These are phyloP conservation scores for Silene vulgaris DNA, from an alignment of 179 eudicot species.

Conservation along the genomic window DNA sequence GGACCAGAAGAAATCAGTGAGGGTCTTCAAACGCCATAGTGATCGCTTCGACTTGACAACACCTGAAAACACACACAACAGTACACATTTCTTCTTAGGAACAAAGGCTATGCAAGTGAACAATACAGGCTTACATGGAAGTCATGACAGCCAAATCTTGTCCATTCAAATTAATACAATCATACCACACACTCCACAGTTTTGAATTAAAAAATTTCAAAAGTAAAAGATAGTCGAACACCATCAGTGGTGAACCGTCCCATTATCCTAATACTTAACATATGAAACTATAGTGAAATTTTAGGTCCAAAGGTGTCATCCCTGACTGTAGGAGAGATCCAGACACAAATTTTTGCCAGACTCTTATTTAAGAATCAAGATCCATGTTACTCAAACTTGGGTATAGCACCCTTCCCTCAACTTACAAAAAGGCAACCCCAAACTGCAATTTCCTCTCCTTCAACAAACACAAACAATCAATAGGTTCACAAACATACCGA, in stretches of 20 bases:
- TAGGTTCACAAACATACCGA: background rate
- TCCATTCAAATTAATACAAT: background rate
- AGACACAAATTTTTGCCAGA: too few species aligned
- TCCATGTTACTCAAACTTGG: too few species aligned
- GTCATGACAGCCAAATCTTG: background rate
- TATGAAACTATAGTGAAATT: background rate
- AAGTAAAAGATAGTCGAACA: background rate
- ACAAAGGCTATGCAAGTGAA: background rate
- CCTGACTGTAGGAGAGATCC: too few species aligned
- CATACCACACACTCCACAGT: background rate
- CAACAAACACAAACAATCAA: background rate
- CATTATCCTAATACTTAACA: background rate
- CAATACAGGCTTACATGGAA: background rate
- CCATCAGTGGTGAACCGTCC: background rate
- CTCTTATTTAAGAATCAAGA: too few species aligned
- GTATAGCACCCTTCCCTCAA: background rate
- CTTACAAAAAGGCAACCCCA: background rate
- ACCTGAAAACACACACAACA: constrained; percentile 39
- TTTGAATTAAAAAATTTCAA: background rate
- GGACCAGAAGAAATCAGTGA: constrained; percentile 35
- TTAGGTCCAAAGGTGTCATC: background rate
- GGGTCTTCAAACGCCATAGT: constrained; percentile 70
- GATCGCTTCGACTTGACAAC: constrained; percentile 73
- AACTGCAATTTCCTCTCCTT: background rate
- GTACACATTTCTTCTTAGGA: background rate